These are phyloP conservation scores for Aspergillus melleus DNA, from an alignment of 2,329 filamentous ascomycete species.

Conservation along the genomic window DNA sequence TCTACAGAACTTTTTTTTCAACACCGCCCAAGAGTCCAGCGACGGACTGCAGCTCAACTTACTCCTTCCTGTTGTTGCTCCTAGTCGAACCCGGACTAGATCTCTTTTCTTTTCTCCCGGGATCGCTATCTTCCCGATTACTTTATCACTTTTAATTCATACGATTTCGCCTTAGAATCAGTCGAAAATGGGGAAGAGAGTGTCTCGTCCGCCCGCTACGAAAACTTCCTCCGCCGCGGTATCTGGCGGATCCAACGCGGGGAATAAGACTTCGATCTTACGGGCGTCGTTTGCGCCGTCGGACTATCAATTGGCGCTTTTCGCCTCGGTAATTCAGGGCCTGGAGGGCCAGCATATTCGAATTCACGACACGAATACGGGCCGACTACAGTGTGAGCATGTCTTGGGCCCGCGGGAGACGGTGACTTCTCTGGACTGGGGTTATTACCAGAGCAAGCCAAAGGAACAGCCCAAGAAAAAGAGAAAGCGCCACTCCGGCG, in stretches of 20 bases:
- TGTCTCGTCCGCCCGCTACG: slow-evolving; percentile 41
- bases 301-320: slow-evolving; percentile 52
- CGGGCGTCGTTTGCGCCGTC: slow-evolving; percentile 53
- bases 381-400: slow-evolving; percentile 53
- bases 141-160: background rate
- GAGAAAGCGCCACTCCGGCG: slow-evolving; percentile 48
- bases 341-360: slow-evolving; percentile 54
- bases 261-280: slow-evolving; percentile 49
- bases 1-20: slow-evolving; percentile 47
- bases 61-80: slow-evolving; percentile 19
- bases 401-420: slow-evolving; percentile 47
- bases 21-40: slow-evolving; percentile 24
- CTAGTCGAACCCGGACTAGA: slow-evolving; percentile 14
- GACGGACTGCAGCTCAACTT: slow-evolving; percentile 27
- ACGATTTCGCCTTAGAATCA: slow-evolving; percentile 3
- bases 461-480: slow-evolving; percentile 50
- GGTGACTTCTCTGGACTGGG: slow-evolving; percentile 54
- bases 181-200: slow-evolving; percentile 49
- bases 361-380: slow-evolving; percentile 53
- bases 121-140: background rate
- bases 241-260: slow-evolving; percentile 36
- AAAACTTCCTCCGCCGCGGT: slow-evolving; percentile 46
- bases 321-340: slow-evolving; percentile 55
- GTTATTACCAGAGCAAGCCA: slow-evolving; percentile 40
- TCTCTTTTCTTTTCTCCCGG: slow-evolving; percentile 2